A percentile compares a stretch with the other conserved stretches of the same genome.
Conservation (phyloP, 208 protist species). For the Acanthamoeba royreba region DNA sequence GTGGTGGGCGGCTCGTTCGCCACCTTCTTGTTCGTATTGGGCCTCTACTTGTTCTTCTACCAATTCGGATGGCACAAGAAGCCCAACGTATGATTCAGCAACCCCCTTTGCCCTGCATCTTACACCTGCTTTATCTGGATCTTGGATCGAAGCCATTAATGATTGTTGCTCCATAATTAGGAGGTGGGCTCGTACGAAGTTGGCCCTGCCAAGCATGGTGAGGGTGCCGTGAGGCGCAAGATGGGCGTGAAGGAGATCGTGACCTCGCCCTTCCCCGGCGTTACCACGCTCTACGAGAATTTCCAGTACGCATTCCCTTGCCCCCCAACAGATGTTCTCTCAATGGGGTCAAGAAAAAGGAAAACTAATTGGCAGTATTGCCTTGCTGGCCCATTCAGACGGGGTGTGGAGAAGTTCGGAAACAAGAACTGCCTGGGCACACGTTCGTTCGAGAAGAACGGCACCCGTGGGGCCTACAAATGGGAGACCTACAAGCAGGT, state of each 20-base stretch:
- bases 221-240: background rate
- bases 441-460: background rate
- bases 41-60: background rate
- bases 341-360: background rate
- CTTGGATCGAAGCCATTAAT: too few species aligned
- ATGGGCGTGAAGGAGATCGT: background rate
- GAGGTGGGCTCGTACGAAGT: background rate
- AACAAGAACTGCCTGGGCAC: conserved; percentile 43
- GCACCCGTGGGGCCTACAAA: background rate
- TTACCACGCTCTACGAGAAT: conserved; percentile 47
- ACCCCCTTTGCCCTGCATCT: background rate
- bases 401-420: background rate
- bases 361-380: background rate
- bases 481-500: conserved; percentile 50
- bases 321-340: background rate
- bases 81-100: background rate
- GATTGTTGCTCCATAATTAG: background rate
- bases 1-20: background rate
- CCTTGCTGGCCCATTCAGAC: background rate
- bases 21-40: background rate
- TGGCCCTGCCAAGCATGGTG: background rate
- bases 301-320: conserved; percentile 28
- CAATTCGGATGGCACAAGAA: background rate
- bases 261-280: background rate
- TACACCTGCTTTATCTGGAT: background rate